Conservation (phyloP, 1,284 basidiomycete species). For the Mixia osmundae region DNA sequence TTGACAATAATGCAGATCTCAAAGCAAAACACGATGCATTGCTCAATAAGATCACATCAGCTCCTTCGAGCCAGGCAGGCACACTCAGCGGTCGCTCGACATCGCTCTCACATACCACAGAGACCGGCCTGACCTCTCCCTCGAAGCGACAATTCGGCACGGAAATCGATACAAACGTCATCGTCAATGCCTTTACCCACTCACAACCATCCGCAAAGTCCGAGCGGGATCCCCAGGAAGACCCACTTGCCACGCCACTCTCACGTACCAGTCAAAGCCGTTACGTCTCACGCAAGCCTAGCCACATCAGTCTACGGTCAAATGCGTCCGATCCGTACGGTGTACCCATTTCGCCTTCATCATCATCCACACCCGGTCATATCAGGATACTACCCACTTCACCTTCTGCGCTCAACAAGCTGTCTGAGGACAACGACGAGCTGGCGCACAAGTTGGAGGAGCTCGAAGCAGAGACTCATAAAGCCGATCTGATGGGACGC, state of each 20-base stretch:
- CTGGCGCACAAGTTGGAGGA: slow-evolving; percentile 45
- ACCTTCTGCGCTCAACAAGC: slow-evolving; percentile 28
- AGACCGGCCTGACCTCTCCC: too few relatives aligned
- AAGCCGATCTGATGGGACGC: slow-evolving; percentile 40
- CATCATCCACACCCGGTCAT: slow-evolving; percentile 12
- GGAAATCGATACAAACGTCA: too few relatives aligned
- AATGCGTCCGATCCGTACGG: slow-evolving; percentile 7
- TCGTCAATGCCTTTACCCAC: too few relatives aligned
- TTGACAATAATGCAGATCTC: slow-evolving; percentile 40
- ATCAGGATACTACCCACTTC: slow-evolving; percentile 27
- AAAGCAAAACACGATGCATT: slow-evolving; percentile 43
- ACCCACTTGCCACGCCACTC: neutral
- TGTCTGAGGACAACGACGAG: slow-evolving; percentile 58
- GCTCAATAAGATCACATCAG: slow-evolving; percentile 34
- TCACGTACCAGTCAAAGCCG: neutral
- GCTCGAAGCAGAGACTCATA: slow-evolving; percentile 41
- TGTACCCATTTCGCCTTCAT: slow-evolving; percentile 22
- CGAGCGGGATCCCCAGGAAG: too few relatives aligned
- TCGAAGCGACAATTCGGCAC: too few relatives aligned
- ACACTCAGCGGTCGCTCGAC: too few relatives aligned
- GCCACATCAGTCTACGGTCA: slow-evolving; percentile 5
- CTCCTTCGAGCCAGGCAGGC: too few relatives aligned
- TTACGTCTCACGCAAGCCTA: slow-evolving; percentile 1
- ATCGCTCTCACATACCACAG: too few relatives aligned
- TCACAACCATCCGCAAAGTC: too few relatives aligned